These are phyloP conservation scores for Ophiostoma sp. DNA, from an alignment of 2,329 filamentous ascomycete species.

Conservation along the genomic window DNA sequence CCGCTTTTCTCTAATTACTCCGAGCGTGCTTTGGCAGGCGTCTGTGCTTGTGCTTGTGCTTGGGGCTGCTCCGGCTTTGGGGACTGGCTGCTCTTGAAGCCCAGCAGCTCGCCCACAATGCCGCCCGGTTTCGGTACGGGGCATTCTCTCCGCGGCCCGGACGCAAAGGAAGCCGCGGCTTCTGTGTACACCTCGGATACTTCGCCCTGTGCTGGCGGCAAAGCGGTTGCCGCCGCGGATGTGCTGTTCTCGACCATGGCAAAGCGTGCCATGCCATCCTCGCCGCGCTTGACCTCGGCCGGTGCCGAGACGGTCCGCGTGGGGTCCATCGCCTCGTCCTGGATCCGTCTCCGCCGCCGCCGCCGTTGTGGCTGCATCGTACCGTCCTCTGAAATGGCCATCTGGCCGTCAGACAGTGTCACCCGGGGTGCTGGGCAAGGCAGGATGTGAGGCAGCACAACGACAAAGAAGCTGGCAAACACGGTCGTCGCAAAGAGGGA, in stretches of 20 bases:
- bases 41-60: not conserved
- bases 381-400: conserved; percentile 43
- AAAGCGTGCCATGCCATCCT: conserved; percentile 48
- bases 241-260: conserved; percentile 31
- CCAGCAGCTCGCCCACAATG: conserved; percentile 47
- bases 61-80: not conserved
- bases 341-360: conserved; percentile 36
- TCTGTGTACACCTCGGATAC: not conserved
- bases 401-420: conserved; percentile 65
- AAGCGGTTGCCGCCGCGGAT: not conserved
- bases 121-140: conserved; percentile 88
- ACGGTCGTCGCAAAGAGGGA: conserved; percentile 94
- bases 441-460: conserved; percentile 81
- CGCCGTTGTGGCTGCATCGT: conserved; percentile 35
- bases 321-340: conserved; percentile 6
- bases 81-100: conserved; percentile 47
- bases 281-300: conserved; percentile 37
- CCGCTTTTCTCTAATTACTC: not conserved
- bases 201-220: not conserved
- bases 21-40: not conserved
- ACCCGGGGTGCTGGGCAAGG: conserved; percentile 81
- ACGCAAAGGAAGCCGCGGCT: conserved; percentile 35
- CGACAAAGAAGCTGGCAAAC: conserved; percentile 83
- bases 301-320: not conserved
- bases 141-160: conserved; percentile 57